Evolutionary conservation across 164 flowering plant genomes (phyloP), one percentile per base, ranked within the genome.

Genomic region (Magnolia changhungtana): DNA sequence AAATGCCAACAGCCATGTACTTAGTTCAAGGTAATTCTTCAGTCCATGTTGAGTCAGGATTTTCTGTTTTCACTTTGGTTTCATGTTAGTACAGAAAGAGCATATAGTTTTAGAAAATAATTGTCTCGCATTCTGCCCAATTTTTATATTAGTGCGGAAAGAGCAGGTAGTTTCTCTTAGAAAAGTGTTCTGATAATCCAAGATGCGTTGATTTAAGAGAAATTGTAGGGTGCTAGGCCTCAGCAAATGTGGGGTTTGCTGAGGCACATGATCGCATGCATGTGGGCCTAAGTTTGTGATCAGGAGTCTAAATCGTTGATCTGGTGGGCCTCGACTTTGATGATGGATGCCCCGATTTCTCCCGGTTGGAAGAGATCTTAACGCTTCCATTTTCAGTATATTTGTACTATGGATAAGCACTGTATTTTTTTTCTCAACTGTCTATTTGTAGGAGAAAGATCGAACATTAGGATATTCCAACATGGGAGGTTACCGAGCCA

Each of bases 1-100:
- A 51, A 67, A 63, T 50, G 76, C 74, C 20, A 78, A 79, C 3
- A 58, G 63, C 20, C 73, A 79, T 73, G 21, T 81, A 16, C 74
- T 83, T 70, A 81, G 84, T 63, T 74, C 84, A 71, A 75, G 86
- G 86, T 83, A 83, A 72, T 19, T 50, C 65, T 18, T 5, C 58
- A 51, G 8, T 27, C 27, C 7, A 31, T 68, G 14, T 7, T 29
- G 6, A n/a, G 31, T 66, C 23, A 23, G 24, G 68, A 65, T 11
- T 24, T 10, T 59, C n/a, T 0, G 14, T 16, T 21, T 65, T 23
- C 29, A 7, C 68, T 0, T 65, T 2, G 37, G 4, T 8, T 65
- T 65, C 13, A 31, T 4, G 27, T 27, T 37, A 29, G 29, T 27
- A 66, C 29, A 45, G 8, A 68, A 68, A 29, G 9, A 67, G 19